phyloP scores from a whole-genome alignment of 108 stramenopile genomes.

The Nitzschia sp. region DNA sequence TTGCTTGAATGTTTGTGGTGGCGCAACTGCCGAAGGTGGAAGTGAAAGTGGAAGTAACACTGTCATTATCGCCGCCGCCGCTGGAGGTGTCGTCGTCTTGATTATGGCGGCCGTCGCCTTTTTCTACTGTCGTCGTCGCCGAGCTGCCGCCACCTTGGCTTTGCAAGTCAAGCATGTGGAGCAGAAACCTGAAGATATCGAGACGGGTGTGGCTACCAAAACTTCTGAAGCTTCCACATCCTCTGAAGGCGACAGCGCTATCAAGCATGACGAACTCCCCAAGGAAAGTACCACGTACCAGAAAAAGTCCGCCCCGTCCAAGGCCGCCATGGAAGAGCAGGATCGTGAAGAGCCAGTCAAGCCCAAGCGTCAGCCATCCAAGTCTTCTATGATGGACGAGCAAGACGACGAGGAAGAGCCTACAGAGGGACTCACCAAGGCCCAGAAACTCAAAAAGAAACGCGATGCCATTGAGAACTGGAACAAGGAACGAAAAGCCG shows the following conservation, averaged over 20 bases:
- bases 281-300: too few species aligned
- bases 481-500: constrained; percentile 8
- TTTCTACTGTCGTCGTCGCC: neutral
- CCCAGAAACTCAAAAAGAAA: neutral
- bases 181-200: too few species aligned
- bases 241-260: too few species aligned
- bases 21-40: neutral
- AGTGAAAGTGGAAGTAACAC: neutral
- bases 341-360: neutral
- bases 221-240: too few species aligned
- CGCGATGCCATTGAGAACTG: neutral
- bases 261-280: too few species aligned
- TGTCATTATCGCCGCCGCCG: neutral
- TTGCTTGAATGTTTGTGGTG: neutral
- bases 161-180: too few species aligned
- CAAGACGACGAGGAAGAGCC: neutral
- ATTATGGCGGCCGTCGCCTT: neutral
- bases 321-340: neutral
- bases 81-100: neutral
- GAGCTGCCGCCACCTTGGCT: neutral
- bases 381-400: neutral
- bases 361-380: neutral
- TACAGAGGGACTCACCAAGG: neutral
- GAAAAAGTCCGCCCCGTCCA: neutral
- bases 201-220: too few species aligned